Conservation (phyloP, 179 eudicot genomes). For the Carnegiea gigantea region DNA sequence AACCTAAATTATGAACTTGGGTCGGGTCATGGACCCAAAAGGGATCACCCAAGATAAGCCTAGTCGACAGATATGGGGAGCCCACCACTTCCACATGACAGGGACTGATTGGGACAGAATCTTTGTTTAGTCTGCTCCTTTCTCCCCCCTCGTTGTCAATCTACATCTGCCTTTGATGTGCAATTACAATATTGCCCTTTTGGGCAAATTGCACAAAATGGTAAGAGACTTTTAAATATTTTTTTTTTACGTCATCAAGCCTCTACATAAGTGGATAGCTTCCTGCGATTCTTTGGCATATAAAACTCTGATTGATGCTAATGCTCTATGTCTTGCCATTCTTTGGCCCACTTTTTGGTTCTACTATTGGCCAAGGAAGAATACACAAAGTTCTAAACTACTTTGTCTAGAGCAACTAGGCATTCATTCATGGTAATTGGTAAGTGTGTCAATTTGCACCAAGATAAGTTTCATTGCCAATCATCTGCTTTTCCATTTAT, state of each 20-base stretch:
- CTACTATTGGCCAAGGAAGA: neutral
- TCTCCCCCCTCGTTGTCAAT: constrained; percentile 21
- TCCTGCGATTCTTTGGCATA: constrained; percentile 4
- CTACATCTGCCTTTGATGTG: constrained; percentile 14
- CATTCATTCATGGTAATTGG: neutral
- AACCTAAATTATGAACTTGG: too few relatives aligned
- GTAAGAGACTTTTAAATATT: neutral
- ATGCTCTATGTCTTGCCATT: constrained; percentile 2
- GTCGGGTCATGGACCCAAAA: neutral
- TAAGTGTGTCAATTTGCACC: neutral
- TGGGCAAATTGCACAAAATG: neutral
- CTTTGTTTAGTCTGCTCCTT: constrained; percentile 12
- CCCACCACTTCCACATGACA: constrained; percentile 22
- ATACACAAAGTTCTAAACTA: neutral
- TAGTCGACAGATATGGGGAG: neutral
- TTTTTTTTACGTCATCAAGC: too few relatives aligned
- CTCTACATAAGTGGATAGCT: neutral
- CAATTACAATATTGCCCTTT: constrained; percentile 25
- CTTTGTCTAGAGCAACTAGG: neutral
- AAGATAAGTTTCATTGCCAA: neutral
- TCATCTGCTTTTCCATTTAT: neutral
- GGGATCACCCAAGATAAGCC: neutral
- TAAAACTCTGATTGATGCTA: neutral
- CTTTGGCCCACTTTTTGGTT: constrained; percentile 13
- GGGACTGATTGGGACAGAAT: constrained; percentile 27